Percentiles rank a stretch among this genome's conserved stretches.
phyloP scores from a whole-genome alignment of 2,329 filamentous ascomycete species.

The Diaporthe caulivora region DNA sequence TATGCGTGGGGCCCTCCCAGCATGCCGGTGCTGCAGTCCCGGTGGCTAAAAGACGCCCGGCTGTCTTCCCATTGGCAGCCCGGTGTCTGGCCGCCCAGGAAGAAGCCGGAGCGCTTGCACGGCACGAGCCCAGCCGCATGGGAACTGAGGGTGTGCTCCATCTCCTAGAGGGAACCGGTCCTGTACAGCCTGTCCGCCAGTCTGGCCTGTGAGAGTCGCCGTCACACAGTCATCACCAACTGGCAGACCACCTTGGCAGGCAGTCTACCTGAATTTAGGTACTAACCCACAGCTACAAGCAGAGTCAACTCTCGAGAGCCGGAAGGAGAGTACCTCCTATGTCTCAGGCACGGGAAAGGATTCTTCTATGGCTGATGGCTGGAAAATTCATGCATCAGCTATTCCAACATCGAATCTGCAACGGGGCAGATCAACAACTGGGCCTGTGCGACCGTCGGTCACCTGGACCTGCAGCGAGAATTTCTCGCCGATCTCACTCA shows the following conservation, averaged over 20 bases:
- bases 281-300: not conserved
- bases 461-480: constrained; percentile 18
- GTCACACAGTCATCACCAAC: not conserved
- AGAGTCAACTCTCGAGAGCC: not conserved
- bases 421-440: not conserved
- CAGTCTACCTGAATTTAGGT: not conserved
- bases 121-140: constrained; percentile 21
- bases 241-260: not conserved
- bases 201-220: not conserved
- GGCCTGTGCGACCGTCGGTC: not conserved
- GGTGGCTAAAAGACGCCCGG: constrained; percentile 5
- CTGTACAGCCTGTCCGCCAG: not conserved
- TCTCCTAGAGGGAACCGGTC: not conserved
- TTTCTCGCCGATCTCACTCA: constrained; percentile 17
- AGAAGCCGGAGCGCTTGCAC: constrained; percentile 41
- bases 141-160: not conserved
- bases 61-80: constrained; percentile 33
- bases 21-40: not conserved
- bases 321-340: not conserved
- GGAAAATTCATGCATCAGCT: not conserved
- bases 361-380: not conserved
- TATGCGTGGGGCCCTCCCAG: constrained; percentile 27
- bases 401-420: not conserved
- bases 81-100: constrained; percentile 22
- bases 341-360: not conserved